Evolutionary conservation across 768 basidiomycete genomes (phyloP).

Genomic region (Tulasnella sp.): DNA sequence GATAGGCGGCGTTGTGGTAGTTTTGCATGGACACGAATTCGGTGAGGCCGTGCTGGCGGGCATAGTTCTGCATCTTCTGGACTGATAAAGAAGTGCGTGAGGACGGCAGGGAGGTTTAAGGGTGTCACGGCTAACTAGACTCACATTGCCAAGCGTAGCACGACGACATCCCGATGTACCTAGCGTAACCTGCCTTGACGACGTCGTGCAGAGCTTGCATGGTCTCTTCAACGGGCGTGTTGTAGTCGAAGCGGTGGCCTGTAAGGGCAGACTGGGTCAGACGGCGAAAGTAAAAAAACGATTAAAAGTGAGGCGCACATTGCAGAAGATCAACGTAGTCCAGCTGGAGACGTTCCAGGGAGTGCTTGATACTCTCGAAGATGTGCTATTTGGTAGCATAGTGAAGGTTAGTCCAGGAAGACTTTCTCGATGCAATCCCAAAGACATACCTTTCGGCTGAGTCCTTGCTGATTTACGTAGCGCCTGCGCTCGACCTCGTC

Average conservation of each 20-base stretch:
- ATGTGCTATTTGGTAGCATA: slow-evolving; percentile 41
- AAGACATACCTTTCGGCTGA: slow-evolving; percentile 22
- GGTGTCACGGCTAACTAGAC: not conserved
- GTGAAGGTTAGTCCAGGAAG: not conserved
- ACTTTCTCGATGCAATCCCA: not conserved
- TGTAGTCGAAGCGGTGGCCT: slow-evolving; percentile 41
- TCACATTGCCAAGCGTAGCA: slow-evolving; percentile 27
- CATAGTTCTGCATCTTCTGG: slow-evolving; percentile 29
- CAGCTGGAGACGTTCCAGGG: slow-evolving; percentile 42
- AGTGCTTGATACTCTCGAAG: slow-evolving; percentile 44
- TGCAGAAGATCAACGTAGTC: slow-evolving; percentile 48
- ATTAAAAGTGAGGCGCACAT: slow-evolving; percentile 34
- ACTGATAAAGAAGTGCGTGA: not conserved
- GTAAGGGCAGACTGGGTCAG: not conserved
- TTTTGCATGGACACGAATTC: slow-evolving; percentile 20
- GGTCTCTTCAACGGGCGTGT: slow-evolving; percentile 45
- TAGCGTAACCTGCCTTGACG: slow-evolving; percentile 47
- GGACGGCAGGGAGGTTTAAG: not conserved
- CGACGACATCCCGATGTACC: slow-evolving; percentile 38
- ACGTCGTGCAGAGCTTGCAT: slow-evolving; percentile 39
- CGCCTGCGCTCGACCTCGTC: slow-evolving; percentile 21
- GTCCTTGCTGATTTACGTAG: slow-evolving; percentile 21
- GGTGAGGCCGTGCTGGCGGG: not conserved
- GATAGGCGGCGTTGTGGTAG: slow-evolving; percentile 15
- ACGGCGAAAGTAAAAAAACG: not conserved